Conservation (phyloP, 768 basidiomycete species). For the Rossbeevera mucosa region DNA sequence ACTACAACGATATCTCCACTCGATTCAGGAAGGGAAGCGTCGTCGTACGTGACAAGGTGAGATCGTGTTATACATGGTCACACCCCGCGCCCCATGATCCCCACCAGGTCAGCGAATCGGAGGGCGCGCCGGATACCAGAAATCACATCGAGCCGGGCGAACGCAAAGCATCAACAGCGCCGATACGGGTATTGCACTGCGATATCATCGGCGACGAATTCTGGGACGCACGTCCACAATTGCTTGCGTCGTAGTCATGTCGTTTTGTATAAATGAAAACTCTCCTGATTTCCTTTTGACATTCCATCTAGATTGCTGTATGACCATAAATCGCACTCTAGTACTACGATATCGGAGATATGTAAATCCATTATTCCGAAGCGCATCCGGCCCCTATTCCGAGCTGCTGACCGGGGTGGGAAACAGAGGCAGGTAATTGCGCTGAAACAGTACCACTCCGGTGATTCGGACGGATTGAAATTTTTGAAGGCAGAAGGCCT, state of each 20-base stretch:
- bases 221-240: constrained; percentile 59
- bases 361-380: too few relatives aligned
- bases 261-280: neutral
- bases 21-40: constrained; percentile 84
- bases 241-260: constrained; percentile 37
- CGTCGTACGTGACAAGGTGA: constrained; percentile 63
- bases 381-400: too few relatives aligned
- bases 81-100: neutral
- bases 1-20: constrained; percentile 74
- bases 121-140: neutral
- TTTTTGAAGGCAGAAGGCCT: too few relatives aligned
- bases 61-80: neutral
- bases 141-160: constrained; percentile 21
- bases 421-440: too few relatives aligned
- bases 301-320: neutral
- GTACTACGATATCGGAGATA: too few relatives aligned
- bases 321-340: neutral
- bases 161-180: constrained; percentile 36
- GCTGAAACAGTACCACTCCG: too few relatives aligned
- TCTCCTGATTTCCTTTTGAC: neutral
- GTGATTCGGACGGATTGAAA: too few relatives aligned
- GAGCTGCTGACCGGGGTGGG: too few relatives aligned
- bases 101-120: constrained; percentile 9
- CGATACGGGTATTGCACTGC: constrained; percentile 63
- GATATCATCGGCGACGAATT: constrained; percentile 82